phyloP scores from a whole-genome alignment of 805 yeast genomes.

The Pichia exigua region DNA sequence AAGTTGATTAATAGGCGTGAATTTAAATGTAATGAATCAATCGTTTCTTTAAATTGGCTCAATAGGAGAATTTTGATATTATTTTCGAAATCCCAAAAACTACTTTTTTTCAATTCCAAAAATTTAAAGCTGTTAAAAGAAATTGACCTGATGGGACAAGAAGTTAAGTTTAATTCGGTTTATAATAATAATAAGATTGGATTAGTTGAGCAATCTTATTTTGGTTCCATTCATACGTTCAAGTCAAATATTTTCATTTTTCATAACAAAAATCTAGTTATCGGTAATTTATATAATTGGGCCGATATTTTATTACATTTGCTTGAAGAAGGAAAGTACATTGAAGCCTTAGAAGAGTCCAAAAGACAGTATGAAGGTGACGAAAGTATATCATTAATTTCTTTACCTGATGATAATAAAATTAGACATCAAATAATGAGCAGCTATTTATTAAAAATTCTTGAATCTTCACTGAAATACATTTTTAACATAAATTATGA shows the following conservation, averaged over 20 bases:
- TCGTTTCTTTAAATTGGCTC: slow-evolving; percentile 54
- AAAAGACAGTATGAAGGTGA: slow-evolving; percentile 45
- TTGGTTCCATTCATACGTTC: slow-evolving; percentile 30
- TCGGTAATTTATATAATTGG: slow-evolving; percentile 64
- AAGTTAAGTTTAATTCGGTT: slow-evolving; percentile 22
- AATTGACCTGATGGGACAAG: slow-evolving; percentile 34
- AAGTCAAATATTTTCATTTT: slow-evolving; percentile 44
- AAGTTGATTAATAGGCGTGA: slow-evolving; percentile 34
- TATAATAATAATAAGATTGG: slow-evolving; percentile 12
- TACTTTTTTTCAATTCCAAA: slow-evolving; percentile 35
- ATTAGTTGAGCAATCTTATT: slow-evolving; percentile 13
- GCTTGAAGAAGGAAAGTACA: slow-evolving; percentile 41
- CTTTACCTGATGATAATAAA: slow-evolving; percentile 42
- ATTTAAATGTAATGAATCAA: slow-evolving; percentile 39
- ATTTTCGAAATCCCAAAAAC: slow-evolving; percentile 39
- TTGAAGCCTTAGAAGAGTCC: slow-evolving; percentile 50
- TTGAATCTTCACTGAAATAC: slow-evolving; percentile 43
- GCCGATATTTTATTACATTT: slow-evolving; percentile 49
- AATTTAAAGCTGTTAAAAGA: slow-evolving; percentile 30
- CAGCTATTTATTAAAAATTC: slow-evolving; percentile 48
- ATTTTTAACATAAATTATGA: slow-evolving; percentile 27
- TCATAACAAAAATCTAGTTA: slow-evolving; percentile 43
- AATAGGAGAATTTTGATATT: slow-evolving; percentile 32
- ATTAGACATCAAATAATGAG: slow-evolving; percentile 42
- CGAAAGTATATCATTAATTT: slow-evolving; percentile 41